Percentiles rank a stretch among this genome's conserved stretches.
Evolutionary conservation across 2,329 filamentous ascomycete genomes (phyloP).

Genomic region (Aspergillus sp.): DNA sequence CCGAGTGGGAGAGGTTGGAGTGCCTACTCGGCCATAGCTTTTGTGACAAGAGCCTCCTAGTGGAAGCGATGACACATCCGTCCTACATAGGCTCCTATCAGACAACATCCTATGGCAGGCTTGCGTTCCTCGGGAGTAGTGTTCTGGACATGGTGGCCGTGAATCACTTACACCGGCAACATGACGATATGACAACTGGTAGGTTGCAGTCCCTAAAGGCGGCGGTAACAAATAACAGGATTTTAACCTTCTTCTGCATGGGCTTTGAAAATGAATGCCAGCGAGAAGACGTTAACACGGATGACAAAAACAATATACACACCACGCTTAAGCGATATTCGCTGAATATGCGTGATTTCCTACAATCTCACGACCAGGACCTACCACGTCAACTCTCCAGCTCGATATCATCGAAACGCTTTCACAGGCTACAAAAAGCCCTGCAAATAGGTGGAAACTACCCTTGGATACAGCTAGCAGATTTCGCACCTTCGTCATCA

Average conservation of each 20-base stretch:
- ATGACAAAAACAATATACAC: no score
- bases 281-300: no score
- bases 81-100: neutral
- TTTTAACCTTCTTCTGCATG: neutral
- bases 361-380: no score
- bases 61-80: conserved; percentile 12
- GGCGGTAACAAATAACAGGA: conserved; percentile 1
- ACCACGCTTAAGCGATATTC: no score
- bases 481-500: no score
- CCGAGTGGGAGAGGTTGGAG: neutral
- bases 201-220: neutral
- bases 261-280: no score
- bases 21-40: conserved; percentile 5
- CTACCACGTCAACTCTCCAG: no score
- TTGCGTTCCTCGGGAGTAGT: conserved; percentile 1
- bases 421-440: no score
- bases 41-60: conserved; percentile 4
- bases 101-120: neutral
- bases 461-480: no score
- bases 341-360: no score
- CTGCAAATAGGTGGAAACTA: no score
- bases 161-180: neutral
- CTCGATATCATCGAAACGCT: no score
- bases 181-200: neutral
- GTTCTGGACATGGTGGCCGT: conserved; percentile 5